These are phyloP conservation scores for Vaccinium darrowii DNA, from an alignment of 148 eudicot species.

Conservation along the genomic window DNA sequence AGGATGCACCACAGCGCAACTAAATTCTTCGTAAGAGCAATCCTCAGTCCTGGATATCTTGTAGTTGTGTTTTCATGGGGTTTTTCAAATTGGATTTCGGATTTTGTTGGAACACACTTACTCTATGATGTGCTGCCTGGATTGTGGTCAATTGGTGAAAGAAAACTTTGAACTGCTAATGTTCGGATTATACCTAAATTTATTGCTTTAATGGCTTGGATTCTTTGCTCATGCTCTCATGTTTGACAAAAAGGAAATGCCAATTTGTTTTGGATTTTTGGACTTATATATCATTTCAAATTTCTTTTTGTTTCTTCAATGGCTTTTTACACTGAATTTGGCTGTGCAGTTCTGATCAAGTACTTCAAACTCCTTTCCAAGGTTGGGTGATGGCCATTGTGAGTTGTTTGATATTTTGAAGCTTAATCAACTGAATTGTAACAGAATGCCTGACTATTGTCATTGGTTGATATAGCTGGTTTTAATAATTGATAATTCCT, in stretches of 20 bases:
- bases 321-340: slow-evolving; percentile 13
- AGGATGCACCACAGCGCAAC: slow-evolving; percentile 99
- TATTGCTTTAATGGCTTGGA: background rate
- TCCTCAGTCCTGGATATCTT: background rate
- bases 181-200: background rate
- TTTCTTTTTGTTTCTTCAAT: background rate
- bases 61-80: background rate
- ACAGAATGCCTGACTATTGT: slow-evolving; percentile 4
- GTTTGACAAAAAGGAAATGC: background rate
- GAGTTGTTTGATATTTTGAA: slow-evolving; percentile 41
- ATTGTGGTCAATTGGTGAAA: background rate
- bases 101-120: background rate
- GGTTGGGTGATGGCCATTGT: slow-evolving; percentile 99
- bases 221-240: background rate
- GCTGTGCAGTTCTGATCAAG: slow-evolving; percentile 81
- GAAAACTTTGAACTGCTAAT: slow-evolving; percentile 7
- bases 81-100: background rate
- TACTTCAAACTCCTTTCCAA: slow-evolving; percentile 87
- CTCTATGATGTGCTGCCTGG: background rate
- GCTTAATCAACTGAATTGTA: background rate
- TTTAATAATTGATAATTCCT: slow-evolving; percentile 11
- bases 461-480: background rate
- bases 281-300: background rate
- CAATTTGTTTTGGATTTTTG: background rate
- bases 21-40: slow-evolving; percentile 75